Evolutionary conservation across 257 asterid species (phyloP), one percentile per base, ranked within the genome.

Genomic region (Primulina tabacum): DNA sequence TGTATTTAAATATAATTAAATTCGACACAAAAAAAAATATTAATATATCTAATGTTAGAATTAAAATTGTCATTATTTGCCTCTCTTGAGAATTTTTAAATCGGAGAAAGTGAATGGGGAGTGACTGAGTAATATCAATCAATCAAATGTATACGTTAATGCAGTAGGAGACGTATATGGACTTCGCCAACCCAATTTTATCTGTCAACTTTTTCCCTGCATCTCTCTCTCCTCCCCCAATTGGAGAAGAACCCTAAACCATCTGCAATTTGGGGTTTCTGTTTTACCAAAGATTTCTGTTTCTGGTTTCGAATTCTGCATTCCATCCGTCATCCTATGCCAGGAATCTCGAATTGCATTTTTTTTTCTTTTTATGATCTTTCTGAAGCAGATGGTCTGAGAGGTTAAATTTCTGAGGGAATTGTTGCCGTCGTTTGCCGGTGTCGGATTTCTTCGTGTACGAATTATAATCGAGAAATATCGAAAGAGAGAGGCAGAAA

Each of bases 241-340:
- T 38, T 37, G 53, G 60, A 37, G 72, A 79, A 37, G 72, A 79
- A 64, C 82, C 79, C 82, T 79, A 79, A 67, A 58, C 79, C 79
- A 71, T 71, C 77, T 71, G 64, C 18, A 40, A 21, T 58, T 26
- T 40, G 3, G 10, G n/a, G 8, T 0, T 26, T 3, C 20, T 69
- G 65, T n/a, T 65, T 28, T 7, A 67, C 65, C 30, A 18, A 30
- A 37, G 24, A 52, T 64, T 9, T 18, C 68, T 58, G 4, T 59
- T 38, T 64, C 43, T 35, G 34, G 2, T 12, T 8, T 20, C 37
- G 12, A 32, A 14, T 61, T 67, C 62, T 21, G 47, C 62, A 76
- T 37, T 32, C 61, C 30, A 59, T 14, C 32, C 28, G 1, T n/a
- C 64, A 50, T 73, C n/a, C 8, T 21, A 47, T 7, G 8, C 30